Percentiles rank a stretch among this genome's conserved stretches.
Conservation (phyloP, 2,329 filamentous ascomycete species). For the Penicillium verrucosum region DNA sequence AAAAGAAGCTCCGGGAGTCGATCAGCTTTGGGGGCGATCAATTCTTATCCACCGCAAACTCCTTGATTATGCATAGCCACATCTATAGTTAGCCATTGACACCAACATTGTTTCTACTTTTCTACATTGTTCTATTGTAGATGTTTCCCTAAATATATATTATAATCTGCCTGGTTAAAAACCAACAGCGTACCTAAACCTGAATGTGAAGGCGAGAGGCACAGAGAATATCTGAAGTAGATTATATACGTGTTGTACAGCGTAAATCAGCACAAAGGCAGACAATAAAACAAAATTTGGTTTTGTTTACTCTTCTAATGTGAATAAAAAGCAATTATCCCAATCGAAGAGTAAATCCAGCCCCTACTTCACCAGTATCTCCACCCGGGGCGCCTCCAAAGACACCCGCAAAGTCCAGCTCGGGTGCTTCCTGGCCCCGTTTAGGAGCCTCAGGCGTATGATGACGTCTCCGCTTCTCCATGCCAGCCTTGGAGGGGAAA, state of each 20-base stretch:
- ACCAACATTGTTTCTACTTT: neutral
- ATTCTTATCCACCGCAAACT: neutral
- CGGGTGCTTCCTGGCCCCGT: constrained; percentile 66
- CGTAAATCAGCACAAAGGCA: neutral
- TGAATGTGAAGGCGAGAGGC: neutral
- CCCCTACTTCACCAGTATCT: constrained; percentile 60
- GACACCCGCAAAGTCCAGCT: constrained; percentile 66
- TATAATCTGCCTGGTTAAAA: neutral
- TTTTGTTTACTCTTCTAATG: neutral
- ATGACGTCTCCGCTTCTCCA: constrained; percentile 72
- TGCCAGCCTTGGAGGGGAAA: constrained; percentile 90
- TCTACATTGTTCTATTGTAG: neutral
- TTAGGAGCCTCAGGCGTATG: constrained; percentile 80
- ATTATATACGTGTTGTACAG: neutral
- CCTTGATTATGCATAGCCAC: neutral
- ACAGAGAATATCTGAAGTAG: neutral
- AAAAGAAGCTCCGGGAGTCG: constrained; percentile 16
- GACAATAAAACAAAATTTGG: neutral
- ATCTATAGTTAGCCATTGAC: neutral
- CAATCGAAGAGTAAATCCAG: constrained; percentile 60
- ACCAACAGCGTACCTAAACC: neutral
- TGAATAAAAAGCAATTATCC: constrained; percentile 26
- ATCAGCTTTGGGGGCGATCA: neutral
- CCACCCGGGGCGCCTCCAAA: constrained; percentile 65
- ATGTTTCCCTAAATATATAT: neutral